Evolutionary conservation across 106 monocot species (phyloP), one percentile per base, ranked within the genome.

Genomic region (Platanthera zijinensis): DNA sequence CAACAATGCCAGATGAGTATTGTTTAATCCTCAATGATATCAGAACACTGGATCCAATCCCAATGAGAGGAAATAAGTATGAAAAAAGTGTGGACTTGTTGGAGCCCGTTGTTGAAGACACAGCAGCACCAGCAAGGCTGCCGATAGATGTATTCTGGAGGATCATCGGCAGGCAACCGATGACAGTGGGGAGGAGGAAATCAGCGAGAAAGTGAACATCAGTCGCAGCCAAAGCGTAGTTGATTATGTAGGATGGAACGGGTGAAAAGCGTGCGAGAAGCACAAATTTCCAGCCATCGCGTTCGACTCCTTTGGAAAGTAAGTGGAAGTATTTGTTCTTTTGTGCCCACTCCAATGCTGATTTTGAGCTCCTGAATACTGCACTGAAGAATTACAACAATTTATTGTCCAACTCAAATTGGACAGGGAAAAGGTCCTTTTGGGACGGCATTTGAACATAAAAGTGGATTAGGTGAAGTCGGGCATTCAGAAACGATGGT

Each of bases 211-310:
- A 97, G 17, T 79, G 75, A 48, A 97, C 93, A 74, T 93, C 52
- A 1, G 96, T 97, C 22, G 93, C 96, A 17, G 96, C 93, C 76
- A 97, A 61, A 11, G 85, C 84, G 50, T 97, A 97, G 80, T 97
- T 97, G 75, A 97, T 91, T 49, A 97, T 76, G 66, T 97, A 97
- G 2, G 96, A 97, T 6, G 96, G 96, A 62, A 93, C 71, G 11
- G 93, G 93, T 15, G 96, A 97, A 82, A 97, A 97, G 3, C 93
- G 91, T 51, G 93, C 93, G 51, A 97, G 84, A 48, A 97, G 84
- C 3, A 97, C 96, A 56, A 97, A 97, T 81, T 63, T 93, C 96
- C 96, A 97, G 50, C 96, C 96, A 77, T 97, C 96, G 2, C 75
- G 85, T 76, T 93, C 89, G 5, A 97, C 91, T 69, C 96, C 96